Evolutionary conservation across 2,329 filamentous ascomycete genomes (phyloP), one percentile per base, ranked within the genome.

Genomic region (Pestalotiopsis sp.): DNA sequence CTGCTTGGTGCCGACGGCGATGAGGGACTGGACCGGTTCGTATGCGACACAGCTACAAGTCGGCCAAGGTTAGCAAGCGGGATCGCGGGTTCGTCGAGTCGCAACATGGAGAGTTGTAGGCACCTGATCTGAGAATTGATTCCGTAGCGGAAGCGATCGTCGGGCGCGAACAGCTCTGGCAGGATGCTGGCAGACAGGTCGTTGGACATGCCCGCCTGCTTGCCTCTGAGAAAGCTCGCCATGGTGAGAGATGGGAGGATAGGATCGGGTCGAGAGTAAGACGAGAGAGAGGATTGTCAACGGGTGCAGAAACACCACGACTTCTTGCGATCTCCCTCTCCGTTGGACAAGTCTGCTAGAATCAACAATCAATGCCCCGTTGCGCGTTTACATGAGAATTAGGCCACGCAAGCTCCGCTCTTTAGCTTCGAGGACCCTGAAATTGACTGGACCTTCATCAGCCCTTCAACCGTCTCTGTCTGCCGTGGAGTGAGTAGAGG

Each of bases 181-280:
- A 89, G 86, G 71, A 98, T 90, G 73, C 91, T 92, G 20, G 91
- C 90, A 65, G 95, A 97, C 73, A 99, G 87, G 82, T 98, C 96
- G 81, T 92, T 93, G 79, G 94, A 92, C 75, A 99, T 92, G 76
- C 96, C 96, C 68, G 94, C 90, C 86, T 98, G 96, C 86, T 97
- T 98, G 75, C 93, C 92, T 79, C 96, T 88, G 71, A 99, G 84
- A 79, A 98, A 95, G 75, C 92, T 90, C 67, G 95, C 90, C 95
- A 98, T 98, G 63, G 69, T 77, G 72, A 17, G 13, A 36, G 17
- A 9, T 52, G 45, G 14, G 41, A 17, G 41, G 41, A 45, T 5
- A n/a, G 45, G 45, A 17, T 52, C 17, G 17, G 17, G 45, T 52
- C 13, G 41, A 4, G 13, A 52, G 13, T 9, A 9, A n/a, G 59